Percentiles rank a stretch among this genome's conserved stretches.
phyloP scores from a whole-genome alignment of 148 eudicot genomes.

The Rheum nobile region DNA sequence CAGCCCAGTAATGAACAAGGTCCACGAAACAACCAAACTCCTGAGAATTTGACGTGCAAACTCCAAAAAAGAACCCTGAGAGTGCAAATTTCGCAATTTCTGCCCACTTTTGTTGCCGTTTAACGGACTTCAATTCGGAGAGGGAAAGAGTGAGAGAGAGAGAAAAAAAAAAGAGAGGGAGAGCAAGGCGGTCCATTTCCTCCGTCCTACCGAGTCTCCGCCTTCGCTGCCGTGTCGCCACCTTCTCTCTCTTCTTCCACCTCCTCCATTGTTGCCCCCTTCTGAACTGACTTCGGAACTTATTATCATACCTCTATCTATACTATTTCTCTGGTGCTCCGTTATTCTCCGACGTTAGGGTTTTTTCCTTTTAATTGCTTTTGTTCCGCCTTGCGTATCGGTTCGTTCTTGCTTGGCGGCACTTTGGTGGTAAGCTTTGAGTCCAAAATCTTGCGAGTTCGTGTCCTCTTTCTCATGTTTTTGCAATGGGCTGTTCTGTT shows the following conservation, averaged over 20 bases:
- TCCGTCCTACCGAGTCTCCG: not conserved
- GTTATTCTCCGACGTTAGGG: not conserved
- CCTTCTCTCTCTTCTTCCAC: constrained; percentile 1
- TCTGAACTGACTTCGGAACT: not conserved
- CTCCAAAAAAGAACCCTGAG: not conserved
- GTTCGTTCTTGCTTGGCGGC: not conserved
- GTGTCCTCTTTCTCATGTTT: not conserved
- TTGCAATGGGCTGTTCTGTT: not conserved
- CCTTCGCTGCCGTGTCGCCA: not conserved
- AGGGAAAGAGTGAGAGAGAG: not conserved
- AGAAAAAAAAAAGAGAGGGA: not conserved
- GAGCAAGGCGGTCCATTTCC: constrained; percentile 1
- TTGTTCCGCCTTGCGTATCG: not conserved
- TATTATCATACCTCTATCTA: not conserved
- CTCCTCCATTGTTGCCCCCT: not conserved
- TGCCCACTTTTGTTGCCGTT: not conserved
- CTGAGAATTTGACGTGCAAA: not conserved
- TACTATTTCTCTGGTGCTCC: not conserved
- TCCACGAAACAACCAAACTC: not conserved
- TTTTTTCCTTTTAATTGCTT: not conserved
- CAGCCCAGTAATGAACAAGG: not conserved
- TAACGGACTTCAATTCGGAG: not conserved
- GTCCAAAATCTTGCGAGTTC: not conserved
- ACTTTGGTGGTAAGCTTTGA: not conserved
- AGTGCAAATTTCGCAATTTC: not conserved